Evolutionary conservation across 176 grass and related monocot genomes (phyloP).

Genomic region (Oryza nivara): DNA sequence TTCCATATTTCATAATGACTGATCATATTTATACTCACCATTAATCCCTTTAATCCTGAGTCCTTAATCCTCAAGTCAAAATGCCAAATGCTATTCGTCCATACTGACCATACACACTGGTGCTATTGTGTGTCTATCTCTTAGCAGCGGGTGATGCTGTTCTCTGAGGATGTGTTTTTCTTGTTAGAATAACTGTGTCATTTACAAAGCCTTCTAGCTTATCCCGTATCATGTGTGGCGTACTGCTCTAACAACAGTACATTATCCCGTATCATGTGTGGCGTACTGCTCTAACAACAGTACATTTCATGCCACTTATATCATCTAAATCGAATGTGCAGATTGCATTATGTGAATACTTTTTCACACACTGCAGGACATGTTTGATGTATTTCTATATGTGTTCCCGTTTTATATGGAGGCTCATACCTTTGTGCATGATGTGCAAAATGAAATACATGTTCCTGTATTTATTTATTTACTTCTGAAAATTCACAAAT

Average conservation of each 20-base stretch:
- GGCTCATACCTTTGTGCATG: not conserved
- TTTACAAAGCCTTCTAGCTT: constrained; percentile 19
- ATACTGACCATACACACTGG: not conserved
- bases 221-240: not conserved
- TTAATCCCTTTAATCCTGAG: constrained; percentile 21
- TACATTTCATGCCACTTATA: not conserved
- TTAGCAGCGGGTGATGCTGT: not conserved
- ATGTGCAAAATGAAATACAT: constrained; percentile 7
- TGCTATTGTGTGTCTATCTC: not conserved
- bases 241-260: no score
- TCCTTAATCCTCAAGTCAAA: constrained; percentile 9
- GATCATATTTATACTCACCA: not conserved
- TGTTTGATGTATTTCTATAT: not conserved
- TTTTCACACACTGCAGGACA: not conserved
- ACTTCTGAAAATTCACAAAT: no score
- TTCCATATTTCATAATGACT: not conserved
- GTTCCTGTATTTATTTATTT: constrained; percentile 2
- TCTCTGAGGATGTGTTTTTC: constrained; percentile 17
- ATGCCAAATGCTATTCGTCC: not conserved
- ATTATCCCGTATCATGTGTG: not conserved
- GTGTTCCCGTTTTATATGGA: not conserved
- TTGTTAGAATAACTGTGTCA: not conserved
- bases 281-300: not conserved
- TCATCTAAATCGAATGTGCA: not conserved
- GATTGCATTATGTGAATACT: not conserved